Base-by-base conservation (phyloP, 169 alveolate genomes). In the Cardiosporidium cionae region DNA sequence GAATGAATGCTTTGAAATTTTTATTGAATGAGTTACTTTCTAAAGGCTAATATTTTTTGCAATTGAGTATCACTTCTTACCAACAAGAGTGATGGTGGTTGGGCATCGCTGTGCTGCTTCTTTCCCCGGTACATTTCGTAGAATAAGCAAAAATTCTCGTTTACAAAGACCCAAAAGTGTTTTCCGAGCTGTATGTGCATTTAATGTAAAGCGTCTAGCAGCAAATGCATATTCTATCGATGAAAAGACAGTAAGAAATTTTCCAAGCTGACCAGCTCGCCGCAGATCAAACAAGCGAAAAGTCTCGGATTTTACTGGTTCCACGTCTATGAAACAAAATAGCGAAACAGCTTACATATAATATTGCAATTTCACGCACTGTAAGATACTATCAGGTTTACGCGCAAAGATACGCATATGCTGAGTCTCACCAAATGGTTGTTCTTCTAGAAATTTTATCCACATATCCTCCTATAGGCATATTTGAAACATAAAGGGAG, bases 381-480 rank as follows among this genome's bases (percentile, higher is more conserved):
- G n/a, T n/a, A n/a, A n/a, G 65, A 3, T 62, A 7, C 37, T 62
- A n/a, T 7, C 35, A 3, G 0, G 69, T 16, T 16, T 6, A 44
- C 35, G 31, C 25, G 7, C 69, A 2, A 44, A 31, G 0, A 3
- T n/a, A 35, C 7, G 3, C 52, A 27, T 4, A 27, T 22, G 16
- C 3, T 35, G 29, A 23, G 9, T 25, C 65, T 22, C 63, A 72
- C 78, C 78, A 23, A 87, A 68, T 52, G 94, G 87, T 58, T 86
- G 65, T 68, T 83, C 90, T 77, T 89, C 94, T 76, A 85, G 86
- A 68, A 87, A 79, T 53, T 81, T 81, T 62, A 86, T 81, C 96
- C 90, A 91, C 93, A 81, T 88, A 79, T 88, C 91, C 82, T 90
- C 94, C 93, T 76, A 80, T 63, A 44, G 53, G 44, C 44, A n/a